These are phyloP conservation scores for Botrytis elliptica DNA, from an alignment of 2,329 filamentous ascomycete species.

Conservation along the genomic window DNA sequence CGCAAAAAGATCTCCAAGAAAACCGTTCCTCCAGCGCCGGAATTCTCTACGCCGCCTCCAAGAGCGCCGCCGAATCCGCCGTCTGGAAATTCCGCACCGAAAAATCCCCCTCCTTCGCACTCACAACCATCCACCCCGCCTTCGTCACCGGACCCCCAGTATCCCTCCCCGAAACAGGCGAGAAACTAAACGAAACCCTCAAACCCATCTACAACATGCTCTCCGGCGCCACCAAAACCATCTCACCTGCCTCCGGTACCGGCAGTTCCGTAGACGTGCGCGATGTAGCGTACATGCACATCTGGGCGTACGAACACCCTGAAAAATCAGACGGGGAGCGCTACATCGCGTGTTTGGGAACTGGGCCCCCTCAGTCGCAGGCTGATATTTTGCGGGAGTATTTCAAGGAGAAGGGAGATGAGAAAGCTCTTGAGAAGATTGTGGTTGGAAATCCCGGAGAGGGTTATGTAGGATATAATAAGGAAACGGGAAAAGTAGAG, in stretches of 20 bases:
- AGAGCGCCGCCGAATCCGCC: constrained; percentile 42
- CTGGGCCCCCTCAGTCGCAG: constrained; percentile 41
- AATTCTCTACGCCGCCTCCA: constrained; percentile 43
- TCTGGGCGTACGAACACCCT: constrained; percentile 42
- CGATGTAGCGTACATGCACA: constrained; percentile 45
- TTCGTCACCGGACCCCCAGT: constrained; percentile 46
- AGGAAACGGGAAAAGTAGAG: constrained; percentile 28
- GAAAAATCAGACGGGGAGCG: constrained; percentile 43
- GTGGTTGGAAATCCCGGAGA: constrained; percentile 42
- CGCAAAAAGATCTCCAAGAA: constrained; percentile 36
- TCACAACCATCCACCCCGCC: constrained; percentile 44
- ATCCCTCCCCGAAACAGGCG: constrained; percentile 35
- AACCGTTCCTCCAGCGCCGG: constrained; percentile 25
- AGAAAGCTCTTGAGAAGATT: constrained; percentile 38
- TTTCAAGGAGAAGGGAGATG: constrained; percentile 39
- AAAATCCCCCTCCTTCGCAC: constrained; percentile 41
- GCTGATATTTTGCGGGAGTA: constrained; percentile 45
- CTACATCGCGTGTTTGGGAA: constrained; percentile 41
- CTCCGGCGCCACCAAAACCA: constrained; percentile 36
- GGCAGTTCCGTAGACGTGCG: constrained; percentile 45
- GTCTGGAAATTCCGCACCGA: constrained; percentile 43
- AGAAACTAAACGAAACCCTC: constrained; percentile 41
- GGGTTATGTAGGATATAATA: constrained; percentile 41
- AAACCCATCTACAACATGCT: constrained; percentile 40
- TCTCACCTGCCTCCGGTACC: constrained; percentile 33